Evolutionary conservation across 202 grass and related monocot species (phyloP).

Genomic region (Carex arenaria): DNA sequence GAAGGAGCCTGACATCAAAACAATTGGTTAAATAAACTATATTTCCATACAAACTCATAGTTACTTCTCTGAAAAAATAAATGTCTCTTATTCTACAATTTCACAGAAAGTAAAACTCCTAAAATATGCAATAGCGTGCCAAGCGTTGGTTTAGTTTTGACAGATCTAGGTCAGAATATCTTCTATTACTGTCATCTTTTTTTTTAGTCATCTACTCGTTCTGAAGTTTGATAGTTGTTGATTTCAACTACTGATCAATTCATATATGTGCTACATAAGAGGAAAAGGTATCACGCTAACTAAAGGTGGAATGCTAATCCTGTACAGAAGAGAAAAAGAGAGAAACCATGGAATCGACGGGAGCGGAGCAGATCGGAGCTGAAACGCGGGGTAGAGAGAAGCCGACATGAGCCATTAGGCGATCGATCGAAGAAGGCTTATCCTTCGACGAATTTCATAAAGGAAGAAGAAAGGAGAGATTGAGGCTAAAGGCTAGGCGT

Average conservation of each 20-base stretch:
- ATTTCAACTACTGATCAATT: not conserved
- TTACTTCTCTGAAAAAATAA: not conserved
- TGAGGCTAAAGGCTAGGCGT: not conserved
- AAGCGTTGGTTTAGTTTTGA: not conserved
- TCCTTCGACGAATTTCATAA: not conserved
- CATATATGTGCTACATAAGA: not conserved
- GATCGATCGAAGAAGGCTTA: not conserved
- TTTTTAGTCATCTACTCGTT: not conserved
- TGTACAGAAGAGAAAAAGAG: not conserved
- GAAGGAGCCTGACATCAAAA: slow-evolving; percentile 1
- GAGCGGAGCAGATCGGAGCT: not conserved
- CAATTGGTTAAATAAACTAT: not conserved
- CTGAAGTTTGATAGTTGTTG: not conserved
- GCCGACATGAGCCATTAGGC: not conserved
- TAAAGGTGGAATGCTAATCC: not conserved
- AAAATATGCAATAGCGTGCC: not conserved
- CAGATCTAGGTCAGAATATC: not conserved
- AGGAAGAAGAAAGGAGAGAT: not conserved
- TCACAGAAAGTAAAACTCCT: not conserved
- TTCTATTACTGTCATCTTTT: not conserved
- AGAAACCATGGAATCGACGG: not conserved
- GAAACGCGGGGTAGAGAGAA: not conserved
- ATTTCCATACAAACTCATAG: not conserved
- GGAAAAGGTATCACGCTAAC: not conserved
- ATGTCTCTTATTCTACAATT: not conserved